Conservation (phyloP, 371 early-diverging fungal genomes). For the Synchytrium microbalum region DNA sequence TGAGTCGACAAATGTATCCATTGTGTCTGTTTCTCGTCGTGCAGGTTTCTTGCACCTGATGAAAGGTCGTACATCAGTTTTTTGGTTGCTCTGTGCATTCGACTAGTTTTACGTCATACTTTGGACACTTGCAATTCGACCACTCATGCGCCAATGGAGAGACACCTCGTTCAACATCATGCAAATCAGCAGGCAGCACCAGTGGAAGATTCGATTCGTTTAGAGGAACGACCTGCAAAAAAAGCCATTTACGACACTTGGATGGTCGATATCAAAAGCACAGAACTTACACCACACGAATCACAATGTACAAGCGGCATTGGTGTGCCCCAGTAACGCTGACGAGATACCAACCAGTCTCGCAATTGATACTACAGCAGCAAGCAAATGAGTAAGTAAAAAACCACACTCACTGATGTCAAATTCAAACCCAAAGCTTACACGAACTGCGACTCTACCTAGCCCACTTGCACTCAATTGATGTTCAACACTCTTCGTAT, state of each 20-base stretch:
- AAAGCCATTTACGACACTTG: conserved; percentile 9
- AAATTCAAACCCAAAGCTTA: too few species aligned
- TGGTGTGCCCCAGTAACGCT: conserved; percentile 99
- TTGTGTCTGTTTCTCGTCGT: conserved; percentile 73
- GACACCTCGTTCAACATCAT: conserved; percentile 60
- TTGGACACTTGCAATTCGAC: conserved; percentile 64
- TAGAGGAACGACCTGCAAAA: conserved; percentile 62
- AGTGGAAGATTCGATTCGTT: conserved; percentile 78
- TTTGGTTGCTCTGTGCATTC: background rate
- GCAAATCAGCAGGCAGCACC: conserved; percentile 54
- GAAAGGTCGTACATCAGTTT: conserved; percentile 1
- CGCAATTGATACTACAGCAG: conserved; percentile 57
- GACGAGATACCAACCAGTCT: conserved; percentile 98
- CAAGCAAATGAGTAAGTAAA: background rate
- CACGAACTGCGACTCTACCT: background rate
- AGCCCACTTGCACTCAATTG: too few species aligned
- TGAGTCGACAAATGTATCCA: conserved; percentile 95
- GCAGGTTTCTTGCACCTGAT: conserved; percentile 22
- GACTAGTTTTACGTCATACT: conserved; percentile 38
- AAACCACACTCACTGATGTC: too few species aligned
- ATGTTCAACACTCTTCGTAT: too few species aligned
- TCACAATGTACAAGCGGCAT: conserved; percentile 92
- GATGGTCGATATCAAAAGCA: conserved; percentile 1
- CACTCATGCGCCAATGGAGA: conserved; percentile 62
- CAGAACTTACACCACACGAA: conserved; percentile 54